These are phyloP conservation scores for Suhomyces bokatorum DNA, from an alignment of 1,139 yeast genomes.

Conservation along the genomic window DNA sequence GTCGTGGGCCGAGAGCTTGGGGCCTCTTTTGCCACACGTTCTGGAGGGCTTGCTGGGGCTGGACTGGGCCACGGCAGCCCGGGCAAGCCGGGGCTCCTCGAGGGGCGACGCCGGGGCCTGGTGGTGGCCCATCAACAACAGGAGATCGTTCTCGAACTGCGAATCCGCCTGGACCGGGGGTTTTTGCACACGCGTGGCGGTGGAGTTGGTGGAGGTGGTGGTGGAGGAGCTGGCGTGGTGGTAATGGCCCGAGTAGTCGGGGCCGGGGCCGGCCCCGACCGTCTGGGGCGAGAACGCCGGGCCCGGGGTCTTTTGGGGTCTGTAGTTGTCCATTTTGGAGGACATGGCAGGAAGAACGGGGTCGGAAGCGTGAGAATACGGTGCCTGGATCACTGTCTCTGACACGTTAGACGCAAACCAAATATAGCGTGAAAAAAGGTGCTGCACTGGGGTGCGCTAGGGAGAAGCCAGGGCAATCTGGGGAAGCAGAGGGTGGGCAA, in stretches of 20 bases:
- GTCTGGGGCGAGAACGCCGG: slow-evolving; percentile 4
- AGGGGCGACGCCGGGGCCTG: slow-evolving; percentile 7
- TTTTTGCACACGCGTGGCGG: slow-evolving; percentile 14
- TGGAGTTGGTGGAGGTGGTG: slow-evolving; percentile 20
- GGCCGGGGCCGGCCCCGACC: neutral
- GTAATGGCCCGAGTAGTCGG: slow-evolving; percentile 13
- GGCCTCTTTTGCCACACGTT: neutral
- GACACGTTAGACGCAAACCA: slow-evolving; percentile 1
- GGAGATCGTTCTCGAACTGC: slow-evolving; percentile 27
- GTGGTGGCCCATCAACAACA: slow-evolving; percentile 17
- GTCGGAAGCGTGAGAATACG: neutral
- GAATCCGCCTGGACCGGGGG: slow-evolving; percentile 11
- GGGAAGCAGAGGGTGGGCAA: neutral
- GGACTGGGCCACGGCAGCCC: neutral
- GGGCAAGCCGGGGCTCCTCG: neutral
- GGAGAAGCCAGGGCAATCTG: neutral
- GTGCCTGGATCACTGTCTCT: neutral
- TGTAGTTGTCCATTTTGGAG: slow-evolving; percentile 6
- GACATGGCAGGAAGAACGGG: neutral
- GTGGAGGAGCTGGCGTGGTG: slow-evolving; percentile 18
- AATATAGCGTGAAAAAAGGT: neutral
- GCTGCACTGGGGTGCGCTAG: neutral
- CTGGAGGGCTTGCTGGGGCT: slow-evolving; percentile 3
- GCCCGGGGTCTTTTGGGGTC: slow-evolving; percentile 5
- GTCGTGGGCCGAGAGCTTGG: slow-evolving; percentile 17